These are phyloP conservation scores for Taphrina betulina DNA, from an alignment of 1,139 yeast genomes.

Conservation along the genomic window DNA sequence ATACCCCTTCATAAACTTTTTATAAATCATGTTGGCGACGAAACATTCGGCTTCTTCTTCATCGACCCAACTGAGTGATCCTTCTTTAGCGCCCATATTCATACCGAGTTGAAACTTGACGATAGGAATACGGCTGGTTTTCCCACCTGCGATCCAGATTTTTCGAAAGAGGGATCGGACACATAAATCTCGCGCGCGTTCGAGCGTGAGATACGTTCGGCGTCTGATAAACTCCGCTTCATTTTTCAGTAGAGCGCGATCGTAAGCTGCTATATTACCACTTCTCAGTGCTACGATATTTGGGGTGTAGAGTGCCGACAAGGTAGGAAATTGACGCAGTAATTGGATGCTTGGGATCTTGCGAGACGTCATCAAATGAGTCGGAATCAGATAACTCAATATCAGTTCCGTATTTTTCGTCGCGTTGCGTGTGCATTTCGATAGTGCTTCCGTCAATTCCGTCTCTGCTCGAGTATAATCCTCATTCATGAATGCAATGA, in stretches of 20 bases:
- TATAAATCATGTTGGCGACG: constrained; percentile 63
- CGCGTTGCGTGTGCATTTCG: constrained; percentile 41
- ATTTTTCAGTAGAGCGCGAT: constrained; percentile 49
- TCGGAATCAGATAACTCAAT: constrained; percentile 46
- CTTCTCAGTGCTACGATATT: constrained; percentile 52
- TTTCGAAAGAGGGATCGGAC: constrained; percentile 55
- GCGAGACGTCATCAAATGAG: constrained; percentile 43
- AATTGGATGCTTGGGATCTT: constrained; percentile 47
- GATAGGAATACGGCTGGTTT: constrained; percentile 52
- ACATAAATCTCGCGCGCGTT: constrained; percentile 52
- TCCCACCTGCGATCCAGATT: constrained; percentile 43
- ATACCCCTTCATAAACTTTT: constrained; percentile 73
- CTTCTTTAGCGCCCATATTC: constrained; percentile 42
- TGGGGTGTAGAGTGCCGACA: constrained; percentile 52
- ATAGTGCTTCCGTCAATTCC: constrained; percentile 54
- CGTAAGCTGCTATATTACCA: constrained; percentile 60
- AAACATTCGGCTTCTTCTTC: constrained; percentile 57
- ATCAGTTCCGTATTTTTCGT: constrained; percentile 39
- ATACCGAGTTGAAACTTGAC: constrained; percentile 53
- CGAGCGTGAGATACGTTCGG: constrained; percentile 63
- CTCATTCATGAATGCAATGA: constrained; percentile 62
- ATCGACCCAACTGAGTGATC: constrained; percentile 27
- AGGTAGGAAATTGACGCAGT: constrained; percentile 52
- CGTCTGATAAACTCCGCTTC: constrained; percentile 57
- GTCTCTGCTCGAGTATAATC: constrained; percentile 55